phyloP scores from a whole-genome alignment of 1,284 basidiomycete genomes.

The Ganoderma lucidum region DNA sequence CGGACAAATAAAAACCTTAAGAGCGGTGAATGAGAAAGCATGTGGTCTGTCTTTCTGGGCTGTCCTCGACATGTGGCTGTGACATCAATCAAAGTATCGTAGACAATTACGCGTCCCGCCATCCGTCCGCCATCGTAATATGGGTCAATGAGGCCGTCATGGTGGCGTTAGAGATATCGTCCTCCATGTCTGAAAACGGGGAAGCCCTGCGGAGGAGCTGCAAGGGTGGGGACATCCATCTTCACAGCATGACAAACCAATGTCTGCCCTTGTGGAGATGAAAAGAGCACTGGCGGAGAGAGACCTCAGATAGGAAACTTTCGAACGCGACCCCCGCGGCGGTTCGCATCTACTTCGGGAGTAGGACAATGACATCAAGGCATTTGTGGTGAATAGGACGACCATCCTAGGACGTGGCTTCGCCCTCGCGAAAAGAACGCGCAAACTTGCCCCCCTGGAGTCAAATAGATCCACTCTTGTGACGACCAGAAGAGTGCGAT shows the following conservation, averaged over 20 bases:
- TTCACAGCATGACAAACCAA: not conserved
- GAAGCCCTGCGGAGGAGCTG: slow-evolving; percentile 3
- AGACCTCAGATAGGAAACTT: slow-evolving; percentile 24
- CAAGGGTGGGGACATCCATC: not conserved
- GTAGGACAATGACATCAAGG: slow-evolving; percentile 7
- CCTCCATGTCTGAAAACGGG: slow-evolving; percentile 6
- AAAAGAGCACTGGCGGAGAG: slow-evolving; percentile 14
- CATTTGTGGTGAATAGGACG: slow-evolving; percentile 5
- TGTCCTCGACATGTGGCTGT: slow-evolving; percentile 23
- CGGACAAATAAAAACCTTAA: slow-evolving; percentile 17
- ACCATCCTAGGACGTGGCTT: not conserved
- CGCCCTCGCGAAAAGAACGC: not conserved
- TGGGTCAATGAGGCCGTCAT: slow-evolving; percentile 11
- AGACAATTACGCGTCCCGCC: not conserved
- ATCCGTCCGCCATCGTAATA: slow-evolving; percentile 1
- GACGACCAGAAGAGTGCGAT: not conserved
- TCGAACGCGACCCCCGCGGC: slow-evolving; percentile 21
- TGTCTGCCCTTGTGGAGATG: slow-evolving; percentile 6
- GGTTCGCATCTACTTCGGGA: slow-evolving; percentile 19
- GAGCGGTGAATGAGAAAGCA: slow-evolving; percentile 8
- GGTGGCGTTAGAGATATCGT: slow-evolving; percentile 7
- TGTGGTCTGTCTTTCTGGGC: slow-evolving; percentile 8
- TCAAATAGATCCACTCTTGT: not conserved
- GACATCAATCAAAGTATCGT: slow-evolving; percentile 17
- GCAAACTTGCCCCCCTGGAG: not conserved